These are phyloP conservation scores for Pseudocercospora musae DNA, from an alignment of 2,329 filamentous ascomycete genomes.

Conservation along the genomic window DNA sequence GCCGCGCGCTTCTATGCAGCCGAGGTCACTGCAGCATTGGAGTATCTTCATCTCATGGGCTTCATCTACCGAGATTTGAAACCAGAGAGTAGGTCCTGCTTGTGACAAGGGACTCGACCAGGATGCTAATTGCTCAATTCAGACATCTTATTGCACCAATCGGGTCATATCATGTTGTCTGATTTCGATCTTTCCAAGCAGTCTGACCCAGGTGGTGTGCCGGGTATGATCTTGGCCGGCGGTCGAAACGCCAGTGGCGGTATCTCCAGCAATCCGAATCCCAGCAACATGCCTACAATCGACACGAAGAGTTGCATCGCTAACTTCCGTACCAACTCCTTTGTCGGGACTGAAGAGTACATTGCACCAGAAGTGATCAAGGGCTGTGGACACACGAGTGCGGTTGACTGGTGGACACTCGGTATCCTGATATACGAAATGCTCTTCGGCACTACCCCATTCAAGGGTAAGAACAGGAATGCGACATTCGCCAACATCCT, in stretches of 20 bases:
- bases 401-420: constrained; percentile 98
- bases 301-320: constrained; percentile 98
- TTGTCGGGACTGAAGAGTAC: constrained; percentile 97
- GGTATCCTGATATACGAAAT: constrained; percentile 98
- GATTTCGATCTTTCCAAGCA: constrained; percentile 99
- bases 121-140: constrained; percentile 37
- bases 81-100: constrained; percentile 73
- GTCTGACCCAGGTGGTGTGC: constrained; percentile 90
- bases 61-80: constrained; percentile 99
- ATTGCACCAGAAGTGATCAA: constrained; percentile 99
- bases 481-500: constrained; percentile 97
- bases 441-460: constrained; percentile 96
- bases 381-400: constrained; percentile 95
- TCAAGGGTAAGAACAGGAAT: constrained; percentile 99
- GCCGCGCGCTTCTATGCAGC: constrained; percentile 96
- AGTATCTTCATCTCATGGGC: constrained; percentile 97
- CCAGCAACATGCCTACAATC: constrained; percentile 84
- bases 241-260: constrained; percentile 63
- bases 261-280: constrained; percentile 59
- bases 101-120: not conserved
- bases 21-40: constrained; percentile 91
- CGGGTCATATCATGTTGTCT: constrained; percentile 99
- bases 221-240: constrained; percentile 87
- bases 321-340: constrained; percentile 97
- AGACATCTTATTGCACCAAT: constrained; percentile 98